phyloP scores from a whole-genome alignment of 768 basidiomycete species.

The Nidula microcarpa region DNA sequence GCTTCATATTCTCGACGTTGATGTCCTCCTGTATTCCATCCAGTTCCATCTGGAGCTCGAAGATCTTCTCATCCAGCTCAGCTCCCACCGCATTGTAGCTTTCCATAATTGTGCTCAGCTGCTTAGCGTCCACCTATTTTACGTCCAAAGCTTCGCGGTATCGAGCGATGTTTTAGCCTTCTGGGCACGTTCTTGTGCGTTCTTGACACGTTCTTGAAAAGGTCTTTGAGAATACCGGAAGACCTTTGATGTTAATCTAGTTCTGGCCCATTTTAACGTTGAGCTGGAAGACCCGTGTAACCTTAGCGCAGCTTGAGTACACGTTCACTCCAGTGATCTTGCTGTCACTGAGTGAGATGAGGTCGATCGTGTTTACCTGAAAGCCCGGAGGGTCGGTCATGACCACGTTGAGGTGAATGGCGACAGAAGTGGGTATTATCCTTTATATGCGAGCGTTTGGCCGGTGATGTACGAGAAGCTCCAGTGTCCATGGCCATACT shows the following conservation, averaged over 20 bases:
- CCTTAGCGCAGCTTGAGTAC: constrained; percentile 34
- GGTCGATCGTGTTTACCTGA: background rate
- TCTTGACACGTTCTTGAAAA: constrained; percentile 20
- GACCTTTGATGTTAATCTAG: constrained; percentile 31
- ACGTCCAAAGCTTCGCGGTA: constrained; percentile 25
- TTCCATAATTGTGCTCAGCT: constrained; percentile 22
- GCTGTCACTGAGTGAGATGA: constrained; percentile 14
- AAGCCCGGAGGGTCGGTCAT: constrained; percentile 26
- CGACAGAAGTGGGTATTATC: too few species aligned
- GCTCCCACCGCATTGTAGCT: constrained; percentile 27
- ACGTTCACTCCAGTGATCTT: constrained; percentile 35
- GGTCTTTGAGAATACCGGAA: constrained; percentile 25
- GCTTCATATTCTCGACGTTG: constrained; percentile 13
- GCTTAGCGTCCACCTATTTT: constrained; percentile 21
- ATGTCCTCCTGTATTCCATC: constrained; percentile 17
- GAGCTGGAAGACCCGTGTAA: constrained; percentile 36
- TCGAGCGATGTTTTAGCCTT: constrained; percentile 24
- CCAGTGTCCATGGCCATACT: too few species aligned
- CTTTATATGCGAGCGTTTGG: too few species aligned
- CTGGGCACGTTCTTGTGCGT: constrained; percentile 25
- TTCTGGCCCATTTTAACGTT: constrained; percentile 34
- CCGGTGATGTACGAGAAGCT: too few species aligned
- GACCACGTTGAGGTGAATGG: too few species aligned
- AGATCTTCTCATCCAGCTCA: constrained; percentile 25
- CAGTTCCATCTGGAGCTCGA: constrained; percentile 24